phyloP scores from a whole-genome alignment of 306 rosid species.

The Pterocarpus macrocarpus region DNA sequence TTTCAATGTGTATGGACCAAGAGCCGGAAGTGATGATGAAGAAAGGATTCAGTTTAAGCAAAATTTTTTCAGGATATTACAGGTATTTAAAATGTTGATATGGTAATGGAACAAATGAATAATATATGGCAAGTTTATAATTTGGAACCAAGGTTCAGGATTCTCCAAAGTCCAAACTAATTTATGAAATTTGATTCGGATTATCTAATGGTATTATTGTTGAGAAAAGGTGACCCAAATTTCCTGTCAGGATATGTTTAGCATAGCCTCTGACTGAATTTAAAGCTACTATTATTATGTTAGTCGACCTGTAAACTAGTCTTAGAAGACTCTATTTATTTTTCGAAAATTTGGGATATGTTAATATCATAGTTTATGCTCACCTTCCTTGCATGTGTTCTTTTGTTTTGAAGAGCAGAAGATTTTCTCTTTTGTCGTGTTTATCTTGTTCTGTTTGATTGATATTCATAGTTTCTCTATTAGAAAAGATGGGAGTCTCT shows the following conservation, averaged over 20 bases:
- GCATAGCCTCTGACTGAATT: conserved; percentile 24
- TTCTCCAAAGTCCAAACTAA: not conserved
- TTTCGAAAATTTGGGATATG: not conserved
- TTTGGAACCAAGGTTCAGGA: conserved; percentile 27
- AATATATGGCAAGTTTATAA: conserved; percentile 13
- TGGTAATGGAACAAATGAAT: conserved; percentile 6
- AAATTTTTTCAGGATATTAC: conserved; percentile 71
- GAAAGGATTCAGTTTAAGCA: conserved; percentile 85
- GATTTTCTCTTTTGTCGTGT: conserved; percentile 1
- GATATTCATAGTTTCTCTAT: conserved; percentile 51
- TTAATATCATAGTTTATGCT: conserved; percentile 22
- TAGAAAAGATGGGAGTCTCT: conserved; percentile 96
- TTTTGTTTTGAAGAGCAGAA: conserved; percentile 29
- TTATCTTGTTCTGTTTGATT: conserved; percentile 47
- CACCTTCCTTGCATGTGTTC: conserved; percentile 30
- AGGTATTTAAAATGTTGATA: conserved; percentile 58
- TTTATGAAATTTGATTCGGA: conserved; percentile 8
- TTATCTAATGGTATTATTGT: not conserved
- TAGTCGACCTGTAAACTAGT: not conserved
- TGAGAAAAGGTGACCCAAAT: conserved; percentile 26
- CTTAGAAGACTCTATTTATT: not conserved
- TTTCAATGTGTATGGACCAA: conserved; percentile 91
- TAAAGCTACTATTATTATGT: conserved; percentile 19
- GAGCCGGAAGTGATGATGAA: conserved; percentile 78
- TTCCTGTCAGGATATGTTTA: conserved; percentile 25